Evolutionary conservation across 2,329 filamentous ascomycete genomes (phyloP), one percentile per base, ranked within the genome.

Genomic region (Ophiosphaerella herpotricha): DNA sequence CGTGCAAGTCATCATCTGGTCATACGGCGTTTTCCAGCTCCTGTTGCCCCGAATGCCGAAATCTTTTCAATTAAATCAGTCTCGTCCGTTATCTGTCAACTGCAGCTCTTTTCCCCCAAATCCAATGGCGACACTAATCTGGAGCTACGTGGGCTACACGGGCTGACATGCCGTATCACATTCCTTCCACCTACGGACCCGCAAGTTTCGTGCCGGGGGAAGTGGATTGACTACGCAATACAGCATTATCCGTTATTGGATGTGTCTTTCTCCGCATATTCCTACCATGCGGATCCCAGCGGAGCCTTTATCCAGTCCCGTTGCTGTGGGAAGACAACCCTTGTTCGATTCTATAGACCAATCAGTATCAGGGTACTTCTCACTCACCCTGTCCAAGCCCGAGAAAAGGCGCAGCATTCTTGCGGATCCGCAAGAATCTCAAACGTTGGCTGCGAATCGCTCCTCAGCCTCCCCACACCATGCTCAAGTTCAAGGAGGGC

Each of bases 351-450:
- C 31, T 24, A 24, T 39, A 48, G 48, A 39, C 66, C 66, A 68
- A 69, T 69, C 55, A 65, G 13, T 21, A 26, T 34, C 9, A 43
- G n/a, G 39, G 29, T 49, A 52, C 38, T 52, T 50, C 47, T 52
- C 48, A 37, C 39, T 42, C 12, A 18, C 43, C 21, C 51, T 52
- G 44, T 39, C 16, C 32, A 29, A 18, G 26, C 41, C 48, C 47
- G 43, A 46, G 45, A 36, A 40, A 42, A 43, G 43, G 48, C 48
- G 46, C 47, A 54, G 48, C 40, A 49, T 47, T 33, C 21, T 49
- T 70, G 67, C 68, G 67, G 68, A 70, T 68, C 67, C 67, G 67
- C 67, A 67, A 45, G 45, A 46, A 43, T 49, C 36, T 54, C 51
- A 59, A 35, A 55, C 39, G 52, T 35, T 36, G 33, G 38, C 42